These are phyloP conservation scores for Erysimum cheiranthoides DNA, from an alignment of 345 rosid species.

Conservation along the genomic window DNA sequence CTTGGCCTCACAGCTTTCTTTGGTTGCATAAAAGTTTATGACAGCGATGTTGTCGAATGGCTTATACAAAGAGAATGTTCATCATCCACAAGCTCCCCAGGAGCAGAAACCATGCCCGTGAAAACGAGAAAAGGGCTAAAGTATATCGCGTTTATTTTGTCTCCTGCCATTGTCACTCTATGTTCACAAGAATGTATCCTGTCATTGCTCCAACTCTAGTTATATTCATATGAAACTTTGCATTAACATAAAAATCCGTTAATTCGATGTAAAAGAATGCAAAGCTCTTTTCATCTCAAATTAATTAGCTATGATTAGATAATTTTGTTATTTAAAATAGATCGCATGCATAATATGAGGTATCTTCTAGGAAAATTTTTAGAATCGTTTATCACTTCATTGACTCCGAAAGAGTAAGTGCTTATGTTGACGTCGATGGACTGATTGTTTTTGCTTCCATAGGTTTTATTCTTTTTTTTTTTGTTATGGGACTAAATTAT, in stretches of 20 bases:
- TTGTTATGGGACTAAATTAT: neutral
- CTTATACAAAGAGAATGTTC: constrained; percentile 41
- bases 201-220: constrained; percentile 52
- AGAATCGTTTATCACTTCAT: neutral
- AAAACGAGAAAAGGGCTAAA: constrained; percentile 43
- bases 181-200: constrained; percentile 47
- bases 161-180: constrained; percentile 51
- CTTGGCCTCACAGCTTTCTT: constrained; percentile 38
- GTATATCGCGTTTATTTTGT: constrained; percentile 44
- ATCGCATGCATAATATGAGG: too few relatives aligned
- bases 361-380: too few relatives aligned
- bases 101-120: constrained; percentile 22
- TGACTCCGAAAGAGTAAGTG: neutral
- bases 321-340: too few relatives aligned
- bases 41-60: constrained; percentile 43
- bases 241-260: neutral
- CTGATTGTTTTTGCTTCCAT: neutral
- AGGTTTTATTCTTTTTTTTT: neutral
- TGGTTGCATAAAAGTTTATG: constrained; percentile 42
- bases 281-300: too few relatives aligned
- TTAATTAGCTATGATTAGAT: too few relatives aligned
- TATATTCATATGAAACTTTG: neutral
- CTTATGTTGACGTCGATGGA: neutral
- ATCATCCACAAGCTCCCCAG: constrained; percentile 38
- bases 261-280: too few relatives aligned